A percentile compares a stretch with the other conserved stretches of the same genome.
phyloP scores from a whole-genome alignment of 1,139 yeast genomes.

The Arxiozyma telluris region DNA sequence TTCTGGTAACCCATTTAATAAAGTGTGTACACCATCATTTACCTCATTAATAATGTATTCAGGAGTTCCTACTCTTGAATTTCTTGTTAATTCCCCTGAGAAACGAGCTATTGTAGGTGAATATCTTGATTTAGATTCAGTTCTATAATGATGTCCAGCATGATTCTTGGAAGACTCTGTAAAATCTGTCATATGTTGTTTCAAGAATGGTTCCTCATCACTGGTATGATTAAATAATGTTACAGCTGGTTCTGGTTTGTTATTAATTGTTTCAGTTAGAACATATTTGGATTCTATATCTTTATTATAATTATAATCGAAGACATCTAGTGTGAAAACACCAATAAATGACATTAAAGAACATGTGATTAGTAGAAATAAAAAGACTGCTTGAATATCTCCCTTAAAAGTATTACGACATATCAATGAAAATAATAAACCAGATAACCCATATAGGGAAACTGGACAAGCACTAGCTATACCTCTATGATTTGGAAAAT shows the following conservation, averaged over 20 bases:
- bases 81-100: neutral
- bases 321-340: constrained; percentile 24
- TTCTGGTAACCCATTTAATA: neutral
- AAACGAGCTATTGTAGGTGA: neutral
- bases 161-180: neutral
- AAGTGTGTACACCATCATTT: neutral
- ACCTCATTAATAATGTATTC: neutral
- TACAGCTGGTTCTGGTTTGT: neutral
- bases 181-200: neutral
- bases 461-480: constrained; percentile 60
- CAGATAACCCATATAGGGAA: constrained; percentile 46
- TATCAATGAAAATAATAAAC: constrained; percentile 33
- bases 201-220: neutral
- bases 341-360: constrained; percentile 29
- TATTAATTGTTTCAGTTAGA: neutral
- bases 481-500: constrained; percentile 63
- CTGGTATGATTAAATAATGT: no score
- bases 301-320: neutral
- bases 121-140: neutral
- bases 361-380: constrained; percentile 28
- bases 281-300: neutral
- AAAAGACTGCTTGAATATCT: constrained; percentile 36
- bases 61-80: neutral
- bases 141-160: neutral
- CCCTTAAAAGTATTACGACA: constrained; percentile 40